Evolutionary conservation across 1,139 yeast species (phyloP), one percentile per base, ranked within the genome.

Genomic region (Pneumocystis murina): DNA sequence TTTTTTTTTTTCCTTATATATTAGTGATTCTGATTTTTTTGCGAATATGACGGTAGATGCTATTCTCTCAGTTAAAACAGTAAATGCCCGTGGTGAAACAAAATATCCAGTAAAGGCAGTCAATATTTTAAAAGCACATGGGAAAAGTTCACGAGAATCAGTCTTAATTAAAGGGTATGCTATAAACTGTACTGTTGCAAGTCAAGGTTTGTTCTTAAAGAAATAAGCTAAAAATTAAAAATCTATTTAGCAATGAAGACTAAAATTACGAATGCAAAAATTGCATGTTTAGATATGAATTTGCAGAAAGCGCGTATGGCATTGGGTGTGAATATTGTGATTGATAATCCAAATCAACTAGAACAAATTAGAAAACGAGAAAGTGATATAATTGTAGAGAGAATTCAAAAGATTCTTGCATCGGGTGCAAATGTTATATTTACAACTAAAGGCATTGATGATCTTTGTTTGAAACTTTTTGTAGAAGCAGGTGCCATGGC

Each of bases 91-190:
- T 71, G 97, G 96, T 65, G 97, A 92, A 72, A 79, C 81, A 62
- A 89, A 86, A 75, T 94, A 94, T 74, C 99, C 99, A 1, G 96
- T 92, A 63, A 94, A 94, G 77, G 98, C 98, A 1, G 97, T 94
- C 66, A 94, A 94, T 73, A 84, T 94, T 64, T 80, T 94, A 71
- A 94, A 94, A 75, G 97, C 98, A 0, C 97, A 92, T 73, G 99
- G 99, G 68, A 90, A 90, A 73, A 87, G 96, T 8, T 81, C 96
- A 1, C 80, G 79, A 3, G 99, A 94, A 76, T 87, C 96, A 43
- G 77, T 87, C 67, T 79, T 92, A 64, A 90, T 94, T 60, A 82
- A 89, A 72, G 99, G 99, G 36, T 94, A 94, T 73, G 98, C 98
- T 1, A 80, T 94, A 70, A 94, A 94, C 78, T 91, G 97, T 78